Evolutionary conservation across 345 rosid genomes (phyloP).

Genomic region (Euclidium syriacum): DNA sequence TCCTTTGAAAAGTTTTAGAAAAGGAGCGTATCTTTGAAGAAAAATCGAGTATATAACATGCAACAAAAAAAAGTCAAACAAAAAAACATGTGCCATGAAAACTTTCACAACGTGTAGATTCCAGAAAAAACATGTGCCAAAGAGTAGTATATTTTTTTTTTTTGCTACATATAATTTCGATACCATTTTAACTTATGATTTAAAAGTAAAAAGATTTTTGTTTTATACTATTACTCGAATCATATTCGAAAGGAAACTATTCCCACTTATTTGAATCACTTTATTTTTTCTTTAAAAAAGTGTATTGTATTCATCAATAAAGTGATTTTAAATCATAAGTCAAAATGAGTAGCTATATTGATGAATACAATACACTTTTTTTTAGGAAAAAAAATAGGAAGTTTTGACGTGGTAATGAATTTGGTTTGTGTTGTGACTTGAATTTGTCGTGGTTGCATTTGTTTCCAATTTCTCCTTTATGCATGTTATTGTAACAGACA

Average conservation of each 20-base stretch:
- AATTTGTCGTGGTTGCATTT: too few species aligned
- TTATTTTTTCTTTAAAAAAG: not conserved
- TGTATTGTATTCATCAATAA: not conserved
- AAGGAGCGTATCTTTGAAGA: not conserved
- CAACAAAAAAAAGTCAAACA: conserved; percentile 14
- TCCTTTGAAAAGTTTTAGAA: not conserved
- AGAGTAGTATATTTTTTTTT: not conserved
- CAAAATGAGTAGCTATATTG: too few species aligned
- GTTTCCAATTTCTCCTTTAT: too few species aligned
- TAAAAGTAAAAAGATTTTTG: too few species aligned
- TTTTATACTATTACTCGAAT: not conserved
- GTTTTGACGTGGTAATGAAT: too few species aligned
- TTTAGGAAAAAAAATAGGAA: too few species aligned
- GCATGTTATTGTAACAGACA: too few species aligned
- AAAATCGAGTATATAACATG: conserved; percentile 2
- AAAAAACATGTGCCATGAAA: not conserved
- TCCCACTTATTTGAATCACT: not conserved
- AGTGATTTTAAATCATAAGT: too few species aligned
- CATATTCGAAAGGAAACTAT: too few species aligned
- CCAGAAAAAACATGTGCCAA: not conserved
- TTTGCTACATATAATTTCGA: not conserved
- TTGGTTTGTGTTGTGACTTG: too few species aligned
- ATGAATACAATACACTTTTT: too few species aligned
- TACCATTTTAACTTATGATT: too few species aligned
- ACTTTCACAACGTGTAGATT: conserved; percentile 1